Percentiles rank a stretch among this genome's conserved stretches.
Evolutionary conservation across 371 early-diverging fungal species (phyloP).

Genomic region (Mucor indicus): DNA sequence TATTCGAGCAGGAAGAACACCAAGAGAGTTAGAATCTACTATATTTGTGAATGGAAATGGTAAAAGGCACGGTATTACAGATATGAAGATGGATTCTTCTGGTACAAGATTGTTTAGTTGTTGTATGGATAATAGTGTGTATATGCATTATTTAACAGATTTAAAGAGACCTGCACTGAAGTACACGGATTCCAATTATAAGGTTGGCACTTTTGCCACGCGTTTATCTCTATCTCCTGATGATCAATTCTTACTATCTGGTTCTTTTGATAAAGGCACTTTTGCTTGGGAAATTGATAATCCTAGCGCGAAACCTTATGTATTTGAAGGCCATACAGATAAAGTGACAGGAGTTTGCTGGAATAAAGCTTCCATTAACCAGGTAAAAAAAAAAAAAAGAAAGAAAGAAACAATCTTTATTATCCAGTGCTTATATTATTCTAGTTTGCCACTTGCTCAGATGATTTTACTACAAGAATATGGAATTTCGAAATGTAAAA

Average conservation of each 20-base stretch:
- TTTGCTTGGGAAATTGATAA: constrained; percentile 39
- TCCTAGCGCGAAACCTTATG: constrained; percentile 9
- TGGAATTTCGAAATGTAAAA: constrained; percentile 24
- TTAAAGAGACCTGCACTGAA: constrained; percentile 22
- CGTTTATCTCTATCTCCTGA: constrained; percentile 34
- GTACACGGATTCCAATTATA: constrained; percentile 22
- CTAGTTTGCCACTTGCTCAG: constrained; percentile 41
- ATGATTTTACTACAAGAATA: constrained; percentile 35
- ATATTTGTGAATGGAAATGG: constrained; percentile 15
- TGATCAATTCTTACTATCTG: constrained; percentile 34
- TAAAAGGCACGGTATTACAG: constrained; percentile 26
- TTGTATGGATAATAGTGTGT: constrained; percentile 36
- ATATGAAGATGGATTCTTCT: constrained; percentile 32
- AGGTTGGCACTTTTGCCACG: constrained; percentile 25
- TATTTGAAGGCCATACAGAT: constrained; percentile 27
- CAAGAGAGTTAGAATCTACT: constrained; percentile 12
- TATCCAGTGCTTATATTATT: neutral
- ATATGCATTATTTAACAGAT: constrained; percentile 35
- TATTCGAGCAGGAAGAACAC: constrained; percentile 26
- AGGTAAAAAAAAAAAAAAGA: constrained; percentile 14
- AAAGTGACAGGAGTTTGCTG: constrained; percentile 39
- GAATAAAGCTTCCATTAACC: constrained; percentile 14
- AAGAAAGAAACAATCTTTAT: neutral
- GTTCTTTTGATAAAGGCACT: constrained; percentile 21
- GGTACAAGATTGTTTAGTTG: constrained; percentile 39